Percentiles rank a stretch among this genome's conserved stretches.
phyloP scores from a whole-genome alignment of 139 green algal genomes.

The Chlorella sp. region DNA sequence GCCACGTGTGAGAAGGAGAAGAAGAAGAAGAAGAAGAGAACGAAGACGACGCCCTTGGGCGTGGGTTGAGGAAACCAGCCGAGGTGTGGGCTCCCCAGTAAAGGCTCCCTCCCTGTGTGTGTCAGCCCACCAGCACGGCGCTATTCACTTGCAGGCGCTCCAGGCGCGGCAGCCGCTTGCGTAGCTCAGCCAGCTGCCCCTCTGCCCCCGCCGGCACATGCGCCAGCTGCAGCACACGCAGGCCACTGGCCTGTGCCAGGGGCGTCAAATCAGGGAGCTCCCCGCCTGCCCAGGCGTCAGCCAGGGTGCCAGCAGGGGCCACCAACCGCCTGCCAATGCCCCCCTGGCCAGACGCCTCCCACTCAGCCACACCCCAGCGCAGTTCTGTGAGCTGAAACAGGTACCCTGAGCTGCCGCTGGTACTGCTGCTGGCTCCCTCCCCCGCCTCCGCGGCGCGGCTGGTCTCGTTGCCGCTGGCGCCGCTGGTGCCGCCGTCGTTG shows the following conservation, averaged over 20 bases:
- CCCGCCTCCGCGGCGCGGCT: not conserved
- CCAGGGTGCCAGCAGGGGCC: not conserved
- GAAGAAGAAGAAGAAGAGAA: no score
- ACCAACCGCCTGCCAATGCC: not conserved
- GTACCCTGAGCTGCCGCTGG: not conserved
- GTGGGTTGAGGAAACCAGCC: no score
- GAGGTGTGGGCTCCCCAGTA: no score
- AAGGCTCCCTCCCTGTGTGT: no score
- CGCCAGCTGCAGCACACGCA: conserved; percentile 21
- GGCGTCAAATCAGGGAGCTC: not conserved
- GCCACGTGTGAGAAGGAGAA: no score
- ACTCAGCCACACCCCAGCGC: conserved; percentile 17
- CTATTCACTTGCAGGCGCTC: conserved; percentile 15
- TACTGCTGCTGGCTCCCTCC: not conserved
- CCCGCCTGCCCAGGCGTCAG: not conserved
- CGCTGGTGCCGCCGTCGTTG: not conserved
- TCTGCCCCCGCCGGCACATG: not conserved
- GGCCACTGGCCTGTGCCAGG: not conserved
- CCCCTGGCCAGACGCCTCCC: not conserved
- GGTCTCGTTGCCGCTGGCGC: not conserved
- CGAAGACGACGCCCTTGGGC: no score
- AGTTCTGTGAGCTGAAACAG: not conserved
- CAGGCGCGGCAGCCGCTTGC: not conserved
- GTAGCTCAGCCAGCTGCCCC: not conserved
- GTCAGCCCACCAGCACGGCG: conserved; percentile 5